These are phyloP conservation scores for Neurospora hispaniola DNA, from an alignment of 495 filamentous ascomycete species.

Conservation along the genomic window DNA sequence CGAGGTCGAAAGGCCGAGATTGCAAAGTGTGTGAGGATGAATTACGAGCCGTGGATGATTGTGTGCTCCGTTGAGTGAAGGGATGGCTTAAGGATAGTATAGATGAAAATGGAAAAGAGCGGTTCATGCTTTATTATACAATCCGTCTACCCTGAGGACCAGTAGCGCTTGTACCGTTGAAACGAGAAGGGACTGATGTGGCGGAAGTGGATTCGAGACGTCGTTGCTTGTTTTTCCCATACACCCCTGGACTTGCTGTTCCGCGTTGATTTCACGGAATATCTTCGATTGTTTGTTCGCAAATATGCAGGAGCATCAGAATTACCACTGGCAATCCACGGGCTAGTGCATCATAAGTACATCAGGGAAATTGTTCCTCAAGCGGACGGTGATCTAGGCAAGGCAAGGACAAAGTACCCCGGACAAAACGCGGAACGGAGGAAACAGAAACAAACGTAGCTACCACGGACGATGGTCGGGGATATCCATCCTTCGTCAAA, in stretches of 20 bases:
- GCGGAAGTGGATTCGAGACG: conserved; percentile 33
- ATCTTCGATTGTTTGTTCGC: conserved; percentile 28
- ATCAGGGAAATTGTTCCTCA: conserved; percentile 4
- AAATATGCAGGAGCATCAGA: conserved; percentile 29
- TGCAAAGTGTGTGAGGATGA: background rate
- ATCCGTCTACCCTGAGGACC: conserved; percentile 13
- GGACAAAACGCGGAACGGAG: conserved; percentile 2
- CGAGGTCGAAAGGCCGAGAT: background rate
- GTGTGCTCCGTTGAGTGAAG: background rate
- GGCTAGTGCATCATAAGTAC: conserved; percentile 32
- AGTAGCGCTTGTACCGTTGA: conserved; percentile 10
- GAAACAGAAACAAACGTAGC: background rate
- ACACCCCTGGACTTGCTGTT: background rate
- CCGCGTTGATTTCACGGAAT: background rate
- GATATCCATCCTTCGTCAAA: background rate
- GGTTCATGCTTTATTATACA: background rate
- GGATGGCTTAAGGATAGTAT: background rate
- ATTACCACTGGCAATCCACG: conserved; percentile 27
- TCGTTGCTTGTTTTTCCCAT: background rate
- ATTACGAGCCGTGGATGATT: background rate
- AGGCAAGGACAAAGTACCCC: background rate
- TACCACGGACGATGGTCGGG: background rate
- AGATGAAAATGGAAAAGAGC: background rate
- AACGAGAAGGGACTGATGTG: conserved; percentile 30
- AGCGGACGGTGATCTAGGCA: background rate